Evolutionary conservation across 2,329 filamentous ascomycete genomes (phyloP).

Genomic region (Ophiostoma montium): DNA sequence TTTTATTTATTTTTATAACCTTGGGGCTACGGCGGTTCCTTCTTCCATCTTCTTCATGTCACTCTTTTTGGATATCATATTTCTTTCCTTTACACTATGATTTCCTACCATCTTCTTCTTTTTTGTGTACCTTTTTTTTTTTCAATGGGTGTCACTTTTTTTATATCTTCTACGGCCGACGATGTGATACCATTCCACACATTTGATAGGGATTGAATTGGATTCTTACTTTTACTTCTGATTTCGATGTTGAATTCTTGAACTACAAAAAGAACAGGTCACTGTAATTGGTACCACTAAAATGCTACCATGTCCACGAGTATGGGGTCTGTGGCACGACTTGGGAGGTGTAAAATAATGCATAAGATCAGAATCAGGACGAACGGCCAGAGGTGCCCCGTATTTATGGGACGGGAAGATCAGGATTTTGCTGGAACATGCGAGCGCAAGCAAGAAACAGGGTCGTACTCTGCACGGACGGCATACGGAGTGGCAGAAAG

Average conservation of each 20-base stretch:
- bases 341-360: too few relatives aligned
- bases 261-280: too few relatives aligned
- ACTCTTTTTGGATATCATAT: slow-evolving; percentile 1
- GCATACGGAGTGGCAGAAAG: too few relatives aligned
- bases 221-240: background rate
- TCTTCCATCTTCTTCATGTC: background rate
- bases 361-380: too few relatives aligned
- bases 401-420: too few relatives aligned
- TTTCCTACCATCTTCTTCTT: background rate
- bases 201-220: background rate
- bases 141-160: background rate
- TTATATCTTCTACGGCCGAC: background rate
- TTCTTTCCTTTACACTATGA: background rate
- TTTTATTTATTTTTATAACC: background rate
- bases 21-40: background rate
- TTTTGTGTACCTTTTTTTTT: background rate
- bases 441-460: too few relatives aligned
- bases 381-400: too few relatives aligned
- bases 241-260: background rate
- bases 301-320: too few relatives aligned
- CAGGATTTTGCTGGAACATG: too few relatives aligned
- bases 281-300: too few relatives aligned
- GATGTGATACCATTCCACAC: background rate
- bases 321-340: too few relatives aligned
- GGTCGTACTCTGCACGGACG: too few relatives aligned